phyloP scores from a whole-genome alignment of 208 protist genomes.

The Naegleria lovaniensis region DNA sequence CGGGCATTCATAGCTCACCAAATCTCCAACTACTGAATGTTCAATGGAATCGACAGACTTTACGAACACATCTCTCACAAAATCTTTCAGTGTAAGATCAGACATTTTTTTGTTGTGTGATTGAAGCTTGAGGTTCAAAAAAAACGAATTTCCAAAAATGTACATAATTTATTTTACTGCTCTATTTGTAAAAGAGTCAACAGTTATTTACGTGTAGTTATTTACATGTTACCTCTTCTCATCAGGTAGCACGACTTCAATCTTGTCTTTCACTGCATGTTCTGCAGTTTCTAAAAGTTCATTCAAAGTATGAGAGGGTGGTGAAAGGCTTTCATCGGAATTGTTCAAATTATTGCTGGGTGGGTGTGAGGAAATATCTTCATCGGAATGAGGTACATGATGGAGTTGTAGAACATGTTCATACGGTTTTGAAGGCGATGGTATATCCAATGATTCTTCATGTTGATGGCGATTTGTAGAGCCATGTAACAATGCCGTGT shows the following conservation, averaged over 20 bases:
- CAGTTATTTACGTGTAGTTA: too few relatives aligned
- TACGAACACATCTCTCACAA: background rate
- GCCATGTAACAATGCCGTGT: too few relatives aligned
- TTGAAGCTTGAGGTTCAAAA: background rate
- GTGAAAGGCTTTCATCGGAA: too few relatives aligned
- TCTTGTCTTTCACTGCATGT: background rate
- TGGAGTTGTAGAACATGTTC: too few relatives aligned
- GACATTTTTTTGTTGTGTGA: background rate
- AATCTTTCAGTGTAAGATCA: background rate
- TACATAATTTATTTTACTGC: background rate
- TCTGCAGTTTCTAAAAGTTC: too few relatives aligned
- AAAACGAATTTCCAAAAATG: background rate
- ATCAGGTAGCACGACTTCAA: background rate
- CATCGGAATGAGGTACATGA: too few relatives aligned
- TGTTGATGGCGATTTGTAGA: too few relatives aligned
- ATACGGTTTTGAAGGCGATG: too few relatives aligned
- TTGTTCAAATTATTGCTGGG: too few relatives aligned
- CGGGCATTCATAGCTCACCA: background rate
- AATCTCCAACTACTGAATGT: background rate
- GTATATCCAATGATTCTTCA: too few relatives aligned
- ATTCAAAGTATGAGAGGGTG: too few relatives aligned
- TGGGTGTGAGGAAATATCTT: too few relatives aligned
- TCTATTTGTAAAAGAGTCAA: background rate
- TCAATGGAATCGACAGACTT: background rate
- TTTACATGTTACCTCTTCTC: background rate